Conservation (phyloP, 306 rosid species). For the Hippophae tibetana region DNA sequence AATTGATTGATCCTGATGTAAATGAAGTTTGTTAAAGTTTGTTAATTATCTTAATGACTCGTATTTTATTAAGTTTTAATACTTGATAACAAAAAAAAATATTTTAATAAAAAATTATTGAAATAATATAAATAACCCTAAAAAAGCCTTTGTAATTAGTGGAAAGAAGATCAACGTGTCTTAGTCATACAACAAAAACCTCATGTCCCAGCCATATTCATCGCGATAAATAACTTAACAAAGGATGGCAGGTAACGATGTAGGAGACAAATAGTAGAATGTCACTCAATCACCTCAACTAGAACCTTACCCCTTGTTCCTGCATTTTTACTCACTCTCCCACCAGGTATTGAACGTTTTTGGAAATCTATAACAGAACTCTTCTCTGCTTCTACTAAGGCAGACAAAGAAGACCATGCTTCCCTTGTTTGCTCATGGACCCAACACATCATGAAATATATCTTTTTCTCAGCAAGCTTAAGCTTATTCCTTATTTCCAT, state of each 20-base stretch:
- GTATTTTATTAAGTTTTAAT: no score
- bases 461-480: slow-evolving; percentile 62
- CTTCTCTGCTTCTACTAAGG: slow-evolving; percentile 52
- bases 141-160: no score
- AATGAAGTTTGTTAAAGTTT: no score
- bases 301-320: slow-evolving; percentile 40
- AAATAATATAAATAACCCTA: no score
- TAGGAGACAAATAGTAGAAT: not conserved
- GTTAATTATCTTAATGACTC: no score
- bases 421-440: slow-evolving; percentile 73
- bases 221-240: not conserved
- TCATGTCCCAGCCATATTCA: not conserved
- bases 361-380: slow-evolving; percentile 39
- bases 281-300: slow-evolving; percentile 53
- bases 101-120: no score
- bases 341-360: slow-evolving; percentile 26
- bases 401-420: slow-evolving; percentile 65
- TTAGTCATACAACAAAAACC: not conserved
- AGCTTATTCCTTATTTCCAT: slow-evolving; percentile 45
- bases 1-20: no score
- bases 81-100: no score
- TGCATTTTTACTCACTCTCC: slow-evolving; percentile 24
- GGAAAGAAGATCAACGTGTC: not conserved
- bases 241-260: not conserved
- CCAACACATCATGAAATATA: slow-evolving; percentile 75